These are phyloP conservation scores for Cladophialophora yegresii DNA, from an alignment of 2,329 filamentous ascomycete species.

Conservation along the genomic window DNA sequence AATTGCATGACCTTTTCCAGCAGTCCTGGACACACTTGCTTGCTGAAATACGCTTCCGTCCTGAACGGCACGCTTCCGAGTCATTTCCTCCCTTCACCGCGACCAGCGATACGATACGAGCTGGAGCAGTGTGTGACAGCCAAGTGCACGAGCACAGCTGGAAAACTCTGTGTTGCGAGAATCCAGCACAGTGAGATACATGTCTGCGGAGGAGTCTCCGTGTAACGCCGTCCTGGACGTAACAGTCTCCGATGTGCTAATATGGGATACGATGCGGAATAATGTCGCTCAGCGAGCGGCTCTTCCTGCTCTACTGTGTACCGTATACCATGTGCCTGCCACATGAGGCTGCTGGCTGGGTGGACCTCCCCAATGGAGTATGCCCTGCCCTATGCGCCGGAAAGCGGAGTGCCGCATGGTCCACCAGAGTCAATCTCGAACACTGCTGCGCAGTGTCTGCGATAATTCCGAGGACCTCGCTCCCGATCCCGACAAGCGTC, in stretches of 20 bases:
- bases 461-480: background rate
- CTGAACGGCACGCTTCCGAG: background rate
- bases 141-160: background rate
- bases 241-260: background rate
- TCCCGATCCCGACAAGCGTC: constrained; percentile 3
- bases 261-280: constrained; percentile 1
- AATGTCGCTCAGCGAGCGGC: background rate
- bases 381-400: constrained; percentile 1
- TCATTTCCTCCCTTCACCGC: too few species aligned
- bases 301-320: background rate
- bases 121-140: background rate
- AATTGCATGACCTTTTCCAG: background rate
- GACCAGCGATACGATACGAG: background rate
- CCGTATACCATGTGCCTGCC: background rate
- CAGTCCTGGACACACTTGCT: background rate
- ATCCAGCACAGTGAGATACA: background rate
- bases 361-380: constrained; percentile 15
- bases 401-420: background rate
- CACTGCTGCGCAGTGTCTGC: background rate
- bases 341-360: background rate
- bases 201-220: background rate
- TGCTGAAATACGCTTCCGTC: background rate
- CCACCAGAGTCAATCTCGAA: background rate
- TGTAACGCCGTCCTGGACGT: background rate
- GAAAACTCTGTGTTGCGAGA: background rate